A percentile compares a stretch with the other conserved stretches of the same genome.
These are phyloP conservation scores for Prunus yedoensis DNA, from an alignment of 331 rosid species.

Conservation along the genomic window DNA sequence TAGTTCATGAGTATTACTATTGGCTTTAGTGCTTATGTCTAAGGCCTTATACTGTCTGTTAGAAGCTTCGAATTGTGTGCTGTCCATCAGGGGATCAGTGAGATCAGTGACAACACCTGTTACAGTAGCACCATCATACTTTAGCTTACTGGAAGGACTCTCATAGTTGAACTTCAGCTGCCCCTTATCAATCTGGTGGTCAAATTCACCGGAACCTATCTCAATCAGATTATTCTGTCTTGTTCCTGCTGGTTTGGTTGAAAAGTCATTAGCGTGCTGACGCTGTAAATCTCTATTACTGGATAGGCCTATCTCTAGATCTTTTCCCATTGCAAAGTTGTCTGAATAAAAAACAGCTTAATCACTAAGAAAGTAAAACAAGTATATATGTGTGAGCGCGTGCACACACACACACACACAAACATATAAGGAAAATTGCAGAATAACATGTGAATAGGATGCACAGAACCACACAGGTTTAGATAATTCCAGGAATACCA, in stretches of 20 bases:
- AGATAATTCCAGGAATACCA: conserved; percentile 42
- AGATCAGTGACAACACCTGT: conserved; percentile 47
- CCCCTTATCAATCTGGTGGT: conserved; percentile 50
- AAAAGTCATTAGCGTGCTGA: conserved; percentile 35
- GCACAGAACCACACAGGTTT: conserved; percentile 3
- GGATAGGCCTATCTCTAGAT: conserved; percentile 32
- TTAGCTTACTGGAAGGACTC: conserved; percentile 48
- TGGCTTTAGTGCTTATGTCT: conserved; percentile 43
- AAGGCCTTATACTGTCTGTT: conserved; percentile 40
- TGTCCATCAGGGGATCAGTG: conserved; percentile 44
- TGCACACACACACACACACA: no score
- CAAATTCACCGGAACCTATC: conserved; percentile 46
- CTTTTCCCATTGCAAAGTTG: conserved; percentile 32
- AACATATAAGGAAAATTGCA: background rate
- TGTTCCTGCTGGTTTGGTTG: conserved; percentile 44
- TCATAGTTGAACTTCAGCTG: conserved; percentile 43
- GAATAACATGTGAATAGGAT: background rate
- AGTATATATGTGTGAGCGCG: background rate
- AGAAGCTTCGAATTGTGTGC: conserved; percentile 46
- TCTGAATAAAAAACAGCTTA: conserved; percentile 28
- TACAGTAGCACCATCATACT: conserved; percentile 41
- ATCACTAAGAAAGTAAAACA: background rate
- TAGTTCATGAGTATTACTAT: conserved; percentile 37
- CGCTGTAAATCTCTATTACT: conserved; percentile 41
- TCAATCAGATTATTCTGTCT: conserved; percentile 39